Percentiles rank a stretch among this genome's conserved stretches.
Evolutionary conservation across 1,139 yeast species (phyloP).

Genomic region (Kodamaea fungicola): DNA sequence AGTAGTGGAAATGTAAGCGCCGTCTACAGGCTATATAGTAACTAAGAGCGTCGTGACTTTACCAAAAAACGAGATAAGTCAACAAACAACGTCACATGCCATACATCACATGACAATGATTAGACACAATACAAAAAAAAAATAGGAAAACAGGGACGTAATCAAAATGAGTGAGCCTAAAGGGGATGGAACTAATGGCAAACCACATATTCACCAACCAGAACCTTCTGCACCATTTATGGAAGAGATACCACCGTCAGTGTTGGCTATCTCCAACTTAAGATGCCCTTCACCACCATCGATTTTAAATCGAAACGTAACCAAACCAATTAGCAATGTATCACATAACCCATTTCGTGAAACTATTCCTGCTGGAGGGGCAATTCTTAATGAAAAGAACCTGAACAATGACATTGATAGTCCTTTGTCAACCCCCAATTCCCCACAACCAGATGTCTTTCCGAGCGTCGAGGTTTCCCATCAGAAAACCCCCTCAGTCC

Average conservation of each 20-base stretch:
- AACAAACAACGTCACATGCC: too few species aligned
- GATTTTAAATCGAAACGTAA: constrained; percentile 35
- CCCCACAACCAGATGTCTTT: constrained; percentile 12
- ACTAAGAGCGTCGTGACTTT: too few species aligned
- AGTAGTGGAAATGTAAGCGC: too few species aligned
- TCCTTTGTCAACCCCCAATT: constrained; percentile 11
- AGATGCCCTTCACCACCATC: constrained; percentile 73
- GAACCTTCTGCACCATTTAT: constrained; percentile 1
- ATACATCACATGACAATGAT: too few species aligned
- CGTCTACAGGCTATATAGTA: too few species aligned
- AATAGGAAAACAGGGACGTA: not conserved
- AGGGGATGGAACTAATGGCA: not conserved
- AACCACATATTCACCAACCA: not conserved
- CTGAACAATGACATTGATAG: constrained; percentile 9
- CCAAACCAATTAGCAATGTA: constrained; percentile 1
- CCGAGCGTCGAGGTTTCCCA: constrained; percentile 14
- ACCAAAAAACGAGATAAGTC: too few species aligned
- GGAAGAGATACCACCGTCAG: constrained; percentile 35
- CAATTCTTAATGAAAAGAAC: constrained; percentile 35
- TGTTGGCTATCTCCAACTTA: constrained; percentile 52
- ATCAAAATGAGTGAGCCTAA: not conserved
- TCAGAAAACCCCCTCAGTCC: constrained; percentile 61
- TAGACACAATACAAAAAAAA: not conserved
- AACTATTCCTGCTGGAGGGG: constrained; percentile 52
- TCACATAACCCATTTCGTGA: constrained; percentile 19